phyloP scores from a whole-genome alignment of 345 rosid species.

The Salix viminalis region DNA sequence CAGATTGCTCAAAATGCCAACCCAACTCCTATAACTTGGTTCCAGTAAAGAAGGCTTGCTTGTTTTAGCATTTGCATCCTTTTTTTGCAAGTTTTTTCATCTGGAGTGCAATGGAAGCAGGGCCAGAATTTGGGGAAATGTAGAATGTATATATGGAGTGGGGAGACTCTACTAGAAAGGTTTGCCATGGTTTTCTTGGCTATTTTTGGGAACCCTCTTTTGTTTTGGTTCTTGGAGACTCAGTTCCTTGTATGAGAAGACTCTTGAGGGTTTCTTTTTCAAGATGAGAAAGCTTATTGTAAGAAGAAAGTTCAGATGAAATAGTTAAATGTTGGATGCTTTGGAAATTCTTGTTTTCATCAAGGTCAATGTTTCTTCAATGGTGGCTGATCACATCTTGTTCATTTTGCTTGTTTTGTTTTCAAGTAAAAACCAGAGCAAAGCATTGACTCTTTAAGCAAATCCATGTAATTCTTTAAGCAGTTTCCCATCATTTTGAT shows the following conservation, averaged over 20 bases:
- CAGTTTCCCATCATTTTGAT: neutral
- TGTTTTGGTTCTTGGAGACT: neutral
- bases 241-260: neutral
- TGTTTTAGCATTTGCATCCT: neutral
- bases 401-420: neutral
- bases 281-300: neutral
- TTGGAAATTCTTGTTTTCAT: neutral
- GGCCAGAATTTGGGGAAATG: neutral
- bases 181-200: neutral
- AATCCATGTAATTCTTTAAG: neutral
- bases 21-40: conserved; percentile 56
- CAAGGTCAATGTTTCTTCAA: neutral
- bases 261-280: neutral
- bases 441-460: neutral
- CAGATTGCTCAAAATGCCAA: conserved; percentile 33
- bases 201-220: neutral
- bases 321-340: neutral
- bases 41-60: conserved; percentile 11
- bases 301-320: neutral
- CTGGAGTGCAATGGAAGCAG: neutral
- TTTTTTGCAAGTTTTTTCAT: neutral
- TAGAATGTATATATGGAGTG: neutral
- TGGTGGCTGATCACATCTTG: neutral
- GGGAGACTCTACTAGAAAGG: neutral
- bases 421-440: no score